These are phyloP conservation scores for Nymphaea thermarum DNA, from an alignment of 164 flowering plant species.

Conservation along the genomic window DNA sequence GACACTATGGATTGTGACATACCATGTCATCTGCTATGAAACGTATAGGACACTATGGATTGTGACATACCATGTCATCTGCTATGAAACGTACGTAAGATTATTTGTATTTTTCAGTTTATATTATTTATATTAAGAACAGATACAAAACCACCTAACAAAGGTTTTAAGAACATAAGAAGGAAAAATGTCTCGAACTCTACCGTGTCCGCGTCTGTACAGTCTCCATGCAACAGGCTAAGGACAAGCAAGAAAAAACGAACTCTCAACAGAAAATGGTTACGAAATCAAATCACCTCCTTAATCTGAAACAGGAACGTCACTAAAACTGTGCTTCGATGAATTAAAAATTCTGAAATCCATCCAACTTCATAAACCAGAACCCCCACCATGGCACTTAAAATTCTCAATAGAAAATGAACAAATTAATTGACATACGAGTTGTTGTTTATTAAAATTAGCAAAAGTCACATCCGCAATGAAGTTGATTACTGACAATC, in stretches of 20 bases:
- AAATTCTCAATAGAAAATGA: too few relatives aligned
- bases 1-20: too few relatives aligned
- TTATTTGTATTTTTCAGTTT: too few relatives aligned
- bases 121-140: neutral
- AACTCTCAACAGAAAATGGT: neutral
- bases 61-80: too few relatives aligned
- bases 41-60: too few relatives aligned
- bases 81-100: too few relatives aligned
- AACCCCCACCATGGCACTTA: neutral
- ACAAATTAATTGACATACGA: neutral
- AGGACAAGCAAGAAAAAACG: neutral
- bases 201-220: neutral
- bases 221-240: too few relatives aligned
- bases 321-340: neutral
- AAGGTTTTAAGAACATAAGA: too few relatives aligned
- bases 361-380: neutral
- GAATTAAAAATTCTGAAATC: too few relatives aligned
- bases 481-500: neutral
- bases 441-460: too few relatives aligned
- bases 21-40: too few relatives aligned
- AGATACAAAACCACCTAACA: neutral
- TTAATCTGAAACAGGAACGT: neutral
- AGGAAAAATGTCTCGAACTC: neutral
- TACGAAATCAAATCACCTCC: neutral
- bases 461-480: neutral